Percentiles rank a stretch among this genome's conserved stretches.
These are phyloP conservation scores for Geotrichum bryndzae DNA, from an alignment of 1,139 yeast genomes.

Conservation along the genomic window DNA sequence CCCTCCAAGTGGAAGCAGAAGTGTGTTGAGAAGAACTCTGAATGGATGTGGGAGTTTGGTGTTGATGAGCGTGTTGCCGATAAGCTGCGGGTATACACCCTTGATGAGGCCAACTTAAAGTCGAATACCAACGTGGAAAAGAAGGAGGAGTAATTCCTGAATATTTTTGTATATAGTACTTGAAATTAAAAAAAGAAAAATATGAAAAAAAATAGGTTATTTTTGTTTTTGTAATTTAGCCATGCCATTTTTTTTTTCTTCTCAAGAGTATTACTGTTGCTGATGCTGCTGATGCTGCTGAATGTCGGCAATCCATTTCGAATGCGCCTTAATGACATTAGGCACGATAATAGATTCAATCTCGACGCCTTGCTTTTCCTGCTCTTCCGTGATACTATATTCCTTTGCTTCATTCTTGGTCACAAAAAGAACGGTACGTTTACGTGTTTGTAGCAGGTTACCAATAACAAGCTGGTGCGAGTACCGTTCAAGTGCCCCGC, in stretches of 20 bases:
- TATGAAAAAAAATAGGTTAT: neutral
- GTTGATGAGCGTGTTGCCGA: constrained; percentile 62
- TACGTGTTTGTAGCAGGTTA: constrained; percentile 82
- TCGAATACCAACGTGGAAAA: neutral
- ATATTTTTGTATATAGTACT: neutral
- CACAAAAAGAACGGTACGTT: constrained; percentile 82
- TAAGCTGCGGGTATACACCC: constrained; percentile 50
- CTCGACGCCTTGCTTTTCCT: constrained; percentile 41
- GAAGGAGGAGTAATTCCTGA: neutral
- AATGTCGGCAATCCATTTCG: constrained; percentile 47
- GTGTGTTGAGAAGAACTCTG: constrained; percentile 67
- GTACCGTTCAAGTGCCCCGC: constrained; percentile 71
- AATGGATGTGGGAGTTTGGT: constrained; percentile 77
- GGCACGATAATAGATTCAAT: constrained; percentile 79
- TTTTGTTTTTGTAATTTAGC: neutral
- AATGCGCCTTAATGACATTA: constrained; percentile 57
- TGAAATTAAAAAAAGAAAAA: neutral
- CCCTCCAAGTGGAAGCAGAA: constrained; percentile 75
- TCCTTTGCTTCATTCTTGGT: constrained; percentile 45
- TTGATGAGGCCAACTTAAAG: constrained; percentile 1
- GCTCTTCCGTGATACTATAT: constrained; percentile 47
- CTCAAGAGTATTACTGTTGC: neutral
- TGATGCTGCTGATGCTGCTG: neutral
- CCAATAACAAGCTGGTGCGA: constrained; percentile 95
- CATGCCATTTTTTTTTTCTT: neutral